Base-by-base conservation (phyloP, 31 red algal genomes). In the Porphyra umbilicalis region DNA sequence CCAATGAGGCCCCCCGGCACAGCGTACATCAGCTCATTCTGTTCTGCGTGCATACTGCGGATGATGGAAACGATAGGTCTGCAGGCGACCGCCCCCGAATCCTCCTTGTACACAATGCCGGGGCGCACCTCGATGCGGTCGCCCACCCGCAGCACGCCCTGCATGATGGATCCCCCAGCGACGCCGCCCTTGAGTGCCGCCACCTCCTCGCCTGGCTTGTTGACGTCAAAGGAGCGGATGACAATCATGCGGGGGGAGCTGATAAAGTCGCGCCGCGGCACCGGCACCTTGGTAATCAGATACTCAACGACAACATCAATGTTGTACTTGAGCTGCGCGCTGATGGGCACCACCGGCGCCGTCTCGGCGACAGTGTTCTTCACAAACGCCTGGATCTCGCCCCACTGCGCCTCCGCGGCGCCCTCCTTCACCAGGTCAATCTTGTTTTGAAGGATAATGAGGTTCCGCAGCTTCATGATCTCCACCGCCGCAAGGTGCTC, bases 381-480 rank as follows among this genome's bases (percentile, higher is more conserved):
- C 39, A 95, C 89, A 67, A 99, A 99, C 40, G 93, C 90, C 75
- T 88, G 93, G 77, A 99, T 99, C 89, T 99, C 90, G 79, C 94
- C 87, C 36, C 91, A 94, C 67, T 99, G 97, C 30, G 93, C 85
- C 80, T 94, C 90, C 1, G 97, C 97, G 35, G 88, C 84, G 29
- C 88, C 82, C 74, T 94, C 97, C 39, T 91, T 91, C 32, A 99
- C 97, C 78, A 99, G 88, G 86, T 99, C 97, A 46, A 99, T 99
- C 90, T 99, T 99, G 85, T 99, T 99, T 75, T 99, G 97, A 35
- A 95, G 81, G 83, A 99, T 95, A 84, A 99, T 99, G 75, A 99
- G 86, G 76, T 95, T 85, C 29, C 85, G 71, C 75, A 99, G 84
- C 88, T 96, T 90, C 97, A 99, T 99, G 39, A 99, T 94, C 86